Evolutionary conservation across 805 yeast genomes (phyloP).

Genomic region (Starmera caribaea): DNA sequence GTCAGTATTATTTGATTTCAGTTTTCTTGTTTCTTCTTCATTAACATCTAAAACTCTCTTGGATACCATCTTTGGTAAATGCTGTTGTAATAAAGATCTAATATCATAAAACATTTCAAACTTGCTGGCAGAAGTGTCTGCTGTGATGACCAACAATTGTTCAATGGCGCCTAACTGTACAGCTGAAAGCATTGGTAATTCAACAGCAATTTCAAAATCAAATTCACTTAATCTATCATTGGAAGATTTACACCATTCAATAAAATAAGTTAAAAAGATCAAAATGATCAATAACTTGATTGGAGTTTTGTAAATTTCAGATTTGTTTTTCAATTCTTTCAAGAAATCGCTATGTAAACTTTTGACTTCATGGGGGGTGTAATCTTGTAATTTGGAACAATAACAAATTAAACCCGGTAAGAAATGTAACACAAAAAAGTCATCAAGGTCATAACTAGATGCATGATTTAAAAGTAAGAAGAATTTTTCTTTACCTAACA

Average conservation of each 20-base stretch:
- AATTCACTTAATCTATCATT: conserved; percentile 31
- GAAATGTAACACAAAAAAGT: conserved; percentile 53
- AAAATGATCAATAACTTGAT: conserved; percentile 37
- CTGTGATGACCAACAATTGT: conserved; percentile 48
- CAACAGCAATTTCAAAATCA: conserved; percentile 47
- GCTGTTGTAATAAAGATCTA: conserved; percentile 55
- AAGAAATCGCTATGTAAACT: conserved; percentile 27
- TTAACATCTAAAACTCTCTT: conserved; percentile 42
- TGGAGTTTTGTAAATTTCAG: conserved; percentile 36
- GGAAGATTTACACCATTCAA: conserved; percentile 56
- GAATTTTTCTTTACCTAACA: conserved; percentile 26
- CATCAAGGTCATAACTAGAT: conserved; percentile 44
- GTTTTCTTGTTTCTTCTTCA: conserved; percentile 27
- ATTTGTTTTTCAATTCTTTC: conserved; percentile 27
- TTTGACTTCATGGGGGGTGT: conserved; percentile 28
- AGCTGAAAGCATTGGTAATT: conserved; percentile 47
- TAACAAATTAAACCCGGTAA: conserved; percentile 48
- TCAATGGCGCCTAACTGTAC: conserved; percentile 65
- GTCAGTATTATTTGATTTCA: conserved; percentile 17
- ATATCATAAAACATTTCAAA: conserved; percentile 51
- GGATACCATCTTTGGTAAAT: conserved; percentile 49
- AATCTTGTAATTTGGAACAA: conserved; percentile 27
- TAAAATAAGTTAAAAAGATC: conserved; percentile 47
- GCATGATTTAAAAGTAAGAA: conserved; percentile 34
- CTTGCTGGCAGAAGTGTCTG: conserved; percentile 42